Base-by-base conservation (phyloP, 2,329 filamentous ascomycete species). In the Epichloe bromicola region DNA sequence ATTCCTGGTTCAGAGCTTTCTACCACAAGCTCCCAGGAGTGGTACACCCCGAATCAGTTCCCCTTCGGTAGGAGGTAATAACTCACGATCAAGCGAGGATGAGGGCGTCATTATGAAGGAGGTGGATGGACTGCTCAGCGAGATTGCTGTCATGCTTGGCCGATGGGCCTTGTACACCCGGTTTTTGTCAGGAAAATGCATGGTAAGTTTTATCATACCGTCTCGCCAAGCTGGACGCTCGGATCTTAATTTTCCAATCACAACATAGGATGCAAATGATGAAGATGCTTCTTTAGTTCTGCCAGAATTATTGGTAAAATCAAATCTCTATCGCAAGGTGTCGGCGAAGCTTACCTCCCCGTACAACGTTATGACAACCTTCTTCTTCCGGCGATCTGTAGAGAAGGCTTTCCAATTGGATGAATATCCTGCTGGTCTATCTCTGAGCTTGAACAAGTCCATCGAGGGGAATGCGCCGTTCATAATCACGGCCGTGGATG, bases 401-500 rank as follows among this genome's bases (percentile, higher is more conserved):
- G 93, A 98, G 63, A 97, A 96, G 66, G 89, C 93, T 1, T 98
- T 98, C 67, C 91, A 98, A 65, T 74, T 98, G 44, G 93, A 98
- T 63, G 94, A 98, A 65, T 79, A 83, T 19, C 93, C 93, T 0
- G 70, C 76, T 1, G 88, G 88, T 19, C 72, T 98, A 19, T 86
- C 86, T 0, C 73, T 98, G 36, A 88, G 83, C 61, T 74, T 84
- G 41, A 83, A 77, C 60, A 86, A 77, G 61, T 74, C 84, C 3
- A 74, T 95, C 42, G 80, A 85, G 49, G 79, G 52, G 52, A 88
- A 89, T 59, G 79, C 88, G 3, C 93, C 93, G 1, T 94, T 88
- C 62, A 95, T 98, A 60, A 91, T 93, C 42, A 89, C 90, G 2
- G 90, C 91, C 0, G 90, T 98, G 8, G 93, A 98, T 70, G 93